Conservation (phyloP, 176 grass and related monocot species). For the Oryza longistaminata region DNA sequence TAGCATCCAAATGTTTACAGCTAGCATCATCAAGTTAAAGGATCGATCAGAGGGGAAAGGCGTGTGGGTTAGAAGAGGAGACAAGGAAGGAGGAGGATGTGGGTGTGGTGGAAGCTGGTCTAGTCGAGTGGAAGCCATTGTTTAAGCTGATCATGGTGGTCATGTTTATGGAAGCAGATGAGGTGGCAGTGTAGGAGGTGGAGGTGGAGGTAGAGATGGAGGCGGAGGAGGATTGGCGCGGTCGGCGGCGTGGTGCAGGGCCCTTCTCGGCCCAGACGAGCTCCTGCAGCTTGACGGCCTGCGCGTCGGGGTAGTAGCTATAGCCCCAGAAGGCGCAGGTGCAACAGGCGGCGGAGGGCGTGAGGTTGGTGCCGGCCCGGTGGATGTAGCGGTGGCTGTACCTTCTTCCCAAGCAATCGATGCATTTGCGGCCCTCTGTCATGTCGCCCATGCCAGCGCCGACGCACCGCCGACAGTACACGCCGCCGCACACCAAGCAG, state of each 20-base stretch:
- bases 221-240: background rate
- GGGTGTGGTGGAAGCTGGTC: too few relatives aligned
- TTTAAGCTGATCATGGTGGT: too few relatives aligned
- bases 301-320: constrained; percentile 21
- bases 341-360: background rate
- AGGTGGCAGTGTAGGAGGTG: background rate
- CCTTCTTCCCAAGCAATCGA: constrained; percentile 52
- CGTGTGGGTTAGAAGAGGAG: too few relatives aligned
- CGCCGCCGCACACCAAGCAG: constrained; percentile 68
- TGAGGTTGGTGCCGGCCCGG: constrained; percentile 36
- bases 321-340: constrained; percentile 29
- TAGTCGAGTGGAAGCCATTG: too few relatives aligned
- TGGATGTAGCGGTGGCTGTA: constrained; percentile 74
- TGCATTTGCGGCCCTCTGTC: constrained; percentile 69
- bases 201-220: constrained; percentile 17
- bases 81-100: too few relatives aligned
- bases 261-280: constrained; percentile 73
- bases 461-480: constrained; percentile 62
- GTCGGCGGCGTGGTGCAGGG: constrained; percentile 35
- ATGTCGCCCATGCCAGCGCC: constrained; percentile 63
- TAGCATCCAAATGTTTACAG: too few relatives aligned
- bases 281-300: constrained; percentile 52
- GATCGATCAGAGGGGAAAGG: too few relatives aligned
- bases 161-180: too few relatives aligned
- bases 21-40: too few relatives aligned